Percentiles rank a stretch among this genome's conserved stretches.
Evolutionary conservation across 2,329 filamentous ascomycete genomes (phyloP).

Genomic region (Colletotrichum limetticola): DNA sequence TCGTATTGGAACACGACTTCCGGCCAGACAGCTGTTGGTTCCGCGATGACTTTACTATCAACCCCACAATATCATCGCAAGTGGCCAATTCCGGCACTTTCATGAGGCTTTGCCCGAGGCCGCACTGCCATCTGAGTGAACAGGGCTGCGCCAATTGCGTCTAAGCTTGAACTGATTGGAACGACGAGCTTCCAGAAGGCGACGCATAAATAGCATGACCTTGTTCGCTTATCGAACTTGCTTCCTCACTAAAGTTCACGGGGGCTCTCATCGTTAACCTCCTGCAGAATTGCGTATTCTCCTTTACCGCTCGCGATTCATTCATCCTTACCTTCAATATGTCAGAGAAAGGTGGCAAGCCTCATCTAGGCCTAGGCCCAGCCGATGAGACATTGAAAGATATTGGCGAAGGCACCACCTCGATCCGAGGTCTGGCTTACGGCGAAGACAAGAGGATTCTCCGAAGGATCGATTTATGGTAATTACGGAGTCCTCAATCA

Average conservation of each 20-base stretch:
- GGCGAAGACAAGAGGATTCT: slow-evolving; percentile 18
- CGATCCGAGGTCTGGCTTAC: slow-evolving; percentile 7
- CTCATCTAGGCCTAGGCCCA: background rate
- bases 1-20: background rate
- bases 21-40: background rate
- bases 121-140: background rate
- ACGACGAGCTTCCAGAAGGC: background rate
- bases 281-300: background rate
- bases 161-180: background rate
- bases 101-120: background rate
- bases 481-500: slow-evolving; percentile 52
- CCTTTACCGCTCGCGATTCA: background rate
- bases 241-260: background rate
- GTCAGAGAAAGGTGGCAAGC: slow-evolving; percentile 1
- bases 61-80: background rate
- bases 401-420: slow-evolving; percentile 1
- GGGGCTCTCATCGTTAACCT: background rate
- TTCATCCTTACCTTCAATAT: background rate
- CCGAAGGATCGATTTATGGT: slow-evolving; percentile 45
- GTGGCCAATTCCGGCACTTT: background rate
- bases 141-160: background rate
- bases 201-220: background rate
- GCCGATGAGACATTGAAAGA: slow-evolving; percentile 2
- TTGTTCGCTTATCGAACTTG: background rate
- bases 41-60: background rate